phyloP scores from a whole-genome alignment of 2,329 filamentous ascomycete genomes.

The Colletotrichum sp. region DNA sequence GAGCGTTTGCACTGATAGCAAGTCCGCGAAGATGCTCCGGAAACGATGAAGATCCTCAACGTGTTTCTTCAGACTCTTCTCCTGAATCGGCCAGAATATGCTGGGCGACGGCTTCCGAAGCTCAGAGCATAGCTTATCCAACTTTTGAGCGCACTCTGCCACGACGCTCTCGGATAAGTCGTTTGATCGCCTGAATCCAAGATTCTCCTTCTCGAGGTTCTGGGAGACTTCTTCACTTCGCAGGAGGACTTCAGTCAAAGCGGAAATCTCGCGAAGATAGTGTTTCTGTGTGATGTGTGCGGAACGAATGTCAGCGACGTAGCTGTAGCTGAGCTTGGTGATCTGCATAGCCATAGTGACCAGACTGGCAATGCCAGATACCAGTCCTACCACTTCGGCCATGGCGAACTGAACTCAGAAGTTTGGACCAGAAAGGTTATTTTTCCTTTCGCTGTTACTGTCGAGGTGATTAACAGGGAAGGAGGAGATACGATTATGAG shows the following conservation, averaged over 20 bases:
- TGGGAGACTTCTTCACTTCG: not conserved
- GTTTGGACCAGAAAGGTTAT: no score
- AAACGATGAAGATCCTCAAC: not conserved
- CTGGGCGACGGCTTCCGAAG: not conserved
- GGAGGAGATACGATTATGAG: accelerated
- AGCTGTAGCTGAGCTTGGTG: not conserved
- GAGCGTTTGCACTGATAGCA: accelerated
- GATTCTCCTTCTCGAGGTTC: not conserved
- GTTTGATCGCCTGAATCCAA: not conserved
- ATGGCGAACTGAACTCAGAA: not conserved
- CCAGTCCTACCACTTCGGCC: not conserved
- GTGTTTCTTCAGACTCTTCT: not conserved
- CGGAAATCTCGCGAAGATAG: not conserved
- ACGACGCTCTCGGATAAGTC: not conserved
- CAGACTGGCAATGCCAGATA: not conserved
- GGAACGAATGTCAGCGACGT: not conserved
- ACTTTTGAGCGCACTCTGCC: not conserved
- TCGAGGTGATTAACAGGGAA: not conserved
- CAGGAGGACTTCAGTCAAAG: accelerated
- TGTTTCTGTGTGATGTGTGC: not conserved
- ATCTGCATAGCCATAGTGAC: not conserved
- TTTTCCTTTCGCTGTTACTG: not conserved
- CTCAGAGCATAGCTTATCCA: not conserved
- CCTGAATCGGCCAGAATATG: not conserved
- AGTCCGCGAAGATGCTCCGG: not conserved